Evolutionary conservation across 2,329 filamentous ascomycete genomes (phyloP), one percentile per base, ranked within the genome.

Genomic region (Cercospora sesami): DNA sequence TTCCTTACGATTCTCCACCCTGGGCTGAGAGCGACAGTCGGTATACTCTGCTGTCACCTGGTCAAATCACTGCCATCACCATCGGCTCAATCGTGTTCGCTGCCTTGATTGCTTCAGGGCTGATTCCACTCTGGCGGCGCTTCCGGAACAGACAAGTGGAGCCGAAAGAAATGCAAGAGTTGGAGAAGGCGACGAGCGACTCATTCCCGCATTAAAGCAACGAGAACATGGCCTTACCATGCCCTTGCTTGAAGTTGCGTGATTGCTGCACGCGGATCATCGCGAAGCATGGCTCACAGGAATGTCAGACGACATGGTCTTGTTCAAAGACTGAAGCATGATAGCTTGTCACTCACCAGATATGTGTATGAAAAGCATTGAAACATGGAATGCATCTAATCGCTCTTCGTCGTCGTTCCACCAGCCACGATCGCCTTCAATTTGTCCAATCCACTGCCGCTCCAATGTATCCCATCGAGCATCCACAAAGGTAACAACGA

Each of bases 21-120:
- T 67, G 61, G 66, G 66, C 60, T 12, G 67, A 67, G 18, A 18
- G 61, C 12, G 36, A 58, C 10, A 31, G 23, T 9, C 61, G 68
- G 5, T 48, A 58, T 14, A 59, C 67, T 10, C 74, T 77, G 12
- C 74, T 83, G 2, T 81, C 80, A 4, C 76, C 76, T 0, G 80
- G 81, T 2, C 80, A 79, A 2, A 82, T 83, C 68, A 81, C 81
- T 3, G 81, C 81, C 8, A 80, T 82, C 28, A 81, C 81, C 7
- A 73, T 79, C 39, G 78, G 77, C 10, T 64, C 63, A 4, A 42
- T 71, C 18, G 62, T 57, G 14, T 67, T 48, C 3, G 65, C 55
- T 12, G 71, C 76, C 16, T 45, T 66, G 18, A 66, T 79, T 14
- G 63, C 78, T 23, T 75, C 73, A 1, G 73, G 66, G 6, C 53